A percentile compares a stretch with the other conserved stretches of the same genome.
phyloP scores from a whole-genome alignment of 352 stramenopile species.

The Globisporangium carolinianum region DNA sequence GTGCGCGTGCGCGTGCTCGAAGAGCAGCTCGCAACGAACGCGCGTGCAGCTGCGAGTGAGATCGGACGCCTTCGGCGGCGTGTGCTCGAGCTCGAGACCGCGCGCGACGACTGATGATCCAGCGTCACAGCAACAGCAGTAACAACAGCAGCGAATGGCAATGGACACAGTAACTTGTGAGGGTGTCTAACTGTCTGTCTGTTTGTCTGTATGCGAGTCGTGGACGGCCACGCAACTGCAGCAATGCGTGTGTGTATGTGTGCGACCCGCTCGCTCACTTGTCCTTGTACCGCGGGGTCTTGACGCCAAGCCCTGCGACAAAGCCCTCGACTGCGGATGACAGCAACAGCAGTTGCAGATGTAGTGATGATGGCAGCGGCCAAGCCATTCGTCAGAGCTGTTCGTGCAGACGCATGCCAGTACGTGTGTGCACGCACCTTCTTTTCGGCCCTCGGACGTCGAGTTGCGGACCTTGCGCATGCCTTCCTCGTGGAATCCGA shows the following conservation, averaged over 20 bases:
- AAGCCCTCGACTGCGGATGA: constrained; percentile 58
- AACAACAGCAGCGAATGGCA: neutral
- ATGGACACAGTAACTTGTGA: neutral
- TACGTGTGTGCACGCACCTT: constrained; percentile 24
- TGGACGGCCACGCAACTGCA: neutral
- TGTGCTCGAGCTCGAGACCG: constrained; percentile 53
- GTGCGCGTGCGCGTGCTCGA: constrained; percentile 63
- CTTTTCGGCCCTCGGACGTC: constrained; percentile 61
- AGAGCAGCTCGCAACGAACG: constrained; percentile 59
- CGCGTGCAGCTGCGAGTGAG: constrained; percentile 45
- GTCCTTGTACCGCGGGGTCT: constrained; percentile 61
- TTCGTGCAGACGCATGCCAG: neutral
- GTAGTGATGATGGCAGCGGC: too few species aligned
- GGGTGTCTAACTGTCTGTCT: neutral
- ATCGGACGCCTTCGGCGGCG: constrained; percentile 53
- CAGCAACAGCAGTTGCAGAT: too few species aligned
- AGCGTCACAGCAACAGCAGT: neutral
- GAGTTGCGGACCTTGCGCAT: constrained; percentile 62
- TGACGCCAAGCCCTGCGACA: constrained; percentile 72
- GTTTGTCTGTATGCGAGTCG: neutral
- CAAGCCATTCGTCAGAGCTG: too few species aligned
- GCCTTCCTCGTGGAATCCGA: constrained; percentile 79
- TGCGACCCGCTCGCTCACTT: constrained; percentile 5
- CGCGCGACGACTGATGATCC: too few species aligned
- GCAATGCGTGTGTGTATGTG: neutral